These are phyloP conservation scores for Penicillium griseofulvum DNA, from an alignment of 2,329 filamentous ascomycete genomes.

Conservation along the genomic window DNA sequence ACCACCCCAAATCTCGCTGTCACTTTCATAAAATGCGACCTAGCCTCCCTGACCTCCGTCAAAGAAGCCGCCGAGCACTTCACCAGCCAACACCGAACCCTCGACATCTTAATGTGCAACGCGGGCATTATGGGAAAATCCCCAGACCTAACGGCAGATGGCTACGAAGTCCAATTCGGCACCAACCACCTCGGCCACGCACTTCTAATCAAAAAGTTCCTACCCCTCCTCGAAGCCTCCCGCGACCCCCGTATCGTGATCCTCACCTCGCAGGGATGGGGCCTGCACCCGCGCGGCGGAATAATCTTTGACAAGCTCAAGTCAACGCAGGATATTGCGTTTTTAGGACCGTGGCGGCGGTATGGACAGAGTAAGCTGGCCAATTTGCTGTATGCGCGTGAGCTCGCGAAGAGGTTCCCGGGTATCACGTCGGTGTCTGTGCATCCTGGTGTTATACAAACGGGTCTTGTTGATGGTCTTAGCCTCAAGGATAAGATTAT, in stretches of 20 bases:
- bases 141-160: constrained; percentile 42
- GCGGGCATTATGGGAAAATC: constrained; percentile 47
- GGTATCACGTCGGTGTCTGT: constrained; percentile 38
- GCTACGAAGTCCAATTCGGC: constrained; percentile 52
- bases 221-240: constrained; percentile 21
- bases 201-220: constrained; percentile 42
- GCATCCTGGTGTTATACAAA: constrained; percentile 45
- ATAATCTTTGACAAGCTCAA: constrained; percentile 15
- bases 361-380: constrained; percentile 52
- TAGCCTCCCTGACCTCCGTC: constrained; percentile 47
- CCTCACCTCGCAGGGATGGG: constrained; percentile 7
- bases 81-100: constrained; percentile 28
- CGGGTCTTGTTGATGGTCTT: constrained; percentile 31
- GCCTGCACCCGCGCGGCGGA: constrained; percentile 3
- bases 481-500: constrained; percentile 7
- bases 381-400: constrained; percentile 45
- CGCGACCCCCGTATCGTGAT: constrained; percentile 7
- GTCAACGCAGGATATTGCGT: constrained; percentile 6
- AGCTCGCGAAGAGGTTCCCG: constrained; percentile 42
- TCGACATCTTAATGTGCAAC: constrained; percentile 50
- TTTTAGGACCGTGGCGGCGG: constrained; percentile 31
- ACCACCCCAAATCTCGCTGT: constrained; percentile 23
- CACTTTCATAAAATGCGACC: constrained; percentile 45
- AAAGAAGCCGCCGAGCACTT: constrained; percentile 43
- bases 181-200: constrained; percentile 53